phyloP scores from a whole-genome alignment of 495 filamentous ascomycete species.

The Hypoxylon trugodes region DNA sequence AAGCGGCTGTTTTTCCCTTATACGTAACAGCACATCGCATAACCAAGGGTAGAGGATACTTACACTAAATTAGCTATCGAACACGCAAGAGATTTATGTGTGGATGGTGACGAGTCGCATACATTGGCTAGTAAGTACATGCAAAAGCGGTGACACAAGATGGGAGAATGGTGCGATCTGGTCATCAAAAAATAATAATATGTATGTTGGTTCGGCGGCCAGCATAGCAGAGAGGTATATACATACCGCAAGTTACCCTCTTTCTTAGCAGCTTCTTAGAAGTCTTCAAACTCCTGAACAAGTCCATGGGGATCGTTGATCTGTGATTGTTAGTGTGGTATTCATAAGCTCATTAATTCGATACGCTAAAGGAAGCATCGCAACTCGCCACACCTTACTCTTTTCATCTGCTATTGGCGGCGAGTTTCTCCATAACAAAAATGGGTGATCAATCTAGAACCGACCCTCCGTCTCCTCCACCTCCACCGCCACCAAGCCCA shows the following conservation, averaged over 20 bases:
- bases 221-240: neutral
- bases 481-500: constrained; percentile 57
- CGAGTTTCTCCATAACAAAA: neutral
- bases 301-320: neutral
- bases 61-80: neutral
- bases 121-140: constrained; percentile 1
- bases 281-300: neutral
- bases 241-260: neutral
- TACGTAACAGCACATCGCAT: too few relatives aligned
- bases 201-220: constrained; percentile 6
- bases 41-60: too few relatives aligned
- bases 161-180: constrained; percentile 1
- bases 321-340: constrained; percentile 8
- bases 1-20: neutral
- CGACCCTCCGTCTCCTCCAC: constrained; percentile 57
- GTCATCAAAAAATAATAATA: neutral
- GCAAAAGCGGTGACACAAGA: constrained; percentile 28
- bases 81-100: neutral
- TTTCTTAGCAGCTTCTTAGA: constrained; percentile 7
- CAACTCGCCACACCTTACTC: neutral
- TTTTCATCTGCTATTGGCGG: neutral
- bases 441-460: constrained; percentile 47
- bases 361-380: neutral
- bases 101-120: constrained; percentile 17
- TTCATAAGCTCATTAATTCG: neutral